These are phyloP conservation scores for Candida hispaniensis DNA, from an alignment of 805 yeast species.

Conservation along the genomic window DNA sequence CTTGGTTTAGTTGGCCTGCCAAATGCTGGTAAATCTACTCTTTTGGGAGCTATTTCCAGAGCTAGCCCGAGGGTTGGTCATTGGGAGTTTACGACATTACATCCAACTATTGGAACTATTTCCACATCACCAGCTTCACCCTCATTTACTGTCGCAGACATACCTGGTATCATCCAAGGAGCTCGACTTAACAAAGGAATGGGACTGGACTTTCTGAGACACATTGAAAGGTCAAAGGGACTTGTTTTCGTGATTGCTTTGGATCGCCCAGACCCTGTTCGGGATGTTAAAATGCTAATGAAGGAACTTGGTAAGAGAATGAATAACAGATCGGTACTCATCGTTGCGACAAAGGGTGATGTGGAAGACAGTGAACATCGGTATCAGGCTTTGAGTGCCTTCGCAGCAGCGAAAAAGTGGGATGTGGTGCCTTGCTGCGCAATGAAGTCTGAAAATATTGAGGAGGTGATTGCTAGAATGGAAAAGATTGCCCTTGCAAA, in stretches of 20 bases:
- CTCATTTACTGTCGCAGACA: conserved; percentile 89
- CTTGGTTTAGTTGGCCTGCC: conserved; percentile 91
- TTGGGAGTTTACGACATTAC: conserved; percentile 93
- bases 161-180: conserved; percentile 89
- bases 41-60: conserved; percentile 72
- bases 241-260: conserved; percentile 77
- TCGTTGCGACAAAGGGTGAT: conserved; percentile 95
- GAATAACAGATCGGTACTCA: conserved; percentile 49
- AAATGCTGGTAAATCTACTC: conserved; percentile 91
- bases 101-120: conserved; percentile 87
- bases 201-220: conserved; percentile 88
- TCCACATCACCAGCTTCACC: conserved; percentile 39
- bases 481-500: conserved; percentile 28
- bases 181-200: conserved; percentile 76
- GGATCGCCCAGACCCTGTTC: conserved; percentile 53
- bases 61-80: conserved; percentile 90
- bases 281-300: conserved; percentile 51
- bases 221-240: conserved; percentile 85
- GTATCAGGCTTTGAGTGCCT: conserved; percentile 37
- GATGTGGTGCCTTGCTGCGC: conserved; percentile 81
- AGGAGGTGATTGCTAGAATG: conserved; percentile 60
- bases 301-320: conserved; percentile 65
- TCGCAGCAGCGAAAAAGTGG: conserved; percentile 45
- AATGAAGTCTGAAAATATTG: conserved; percentile 56
- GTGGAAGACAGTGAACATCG: conserved; percentile 42